These are phyloP conservation scores for Tetrapyrgos nigripes DNA, from an alignment of 1,284 basidiomycete genomes.

Conservation along the genomic window DNA sequence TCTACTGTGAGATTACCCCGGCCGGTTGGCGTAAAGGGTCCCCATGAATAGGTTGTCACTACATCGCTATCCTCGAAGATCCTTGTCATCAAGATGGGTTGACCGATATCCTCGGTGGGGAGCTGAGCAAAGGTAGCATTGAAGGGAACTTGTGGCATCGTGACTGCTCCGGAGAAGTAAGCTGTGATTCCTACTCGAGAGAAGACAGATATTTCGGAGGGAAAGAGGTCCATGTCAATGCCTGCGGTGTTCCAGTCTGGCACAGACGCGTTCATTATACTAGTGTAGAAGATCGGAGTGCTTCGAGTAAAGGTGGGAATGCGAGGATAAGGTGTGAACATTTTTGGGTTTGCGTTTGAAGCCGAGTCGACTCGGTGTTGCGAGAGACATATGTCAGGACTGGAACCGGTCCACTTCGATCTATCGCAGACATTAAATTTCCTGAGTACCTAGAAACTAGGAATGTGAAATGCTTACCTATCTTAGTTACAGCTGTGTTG, in stretches of 20 bases:
- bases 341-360: too few species aligned
- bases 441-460: too few species aligned
- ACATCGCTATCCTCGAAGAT: constrained; percentile 7
- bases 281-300: constrained; percentile 2
- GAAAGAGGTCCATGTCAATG: background rate
- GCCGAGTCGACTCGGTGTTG: background rate
- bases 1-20: background rate
- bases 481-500: constrained; percentile 11
- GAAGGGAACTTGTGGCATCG: constrained; percentile 1
- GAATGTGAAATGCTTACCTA: constrained; percentile 1
- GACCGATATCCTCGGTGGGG: background rate
- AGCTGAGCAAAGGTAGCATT: constrained; percentile 1
- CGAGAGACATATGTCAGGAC: constrained; percentile 2
- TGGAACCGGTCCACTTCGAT: too few species aligned
- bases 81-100: constrained; percentile 3
- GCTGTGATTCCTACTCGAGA: constrained; percentile 9
- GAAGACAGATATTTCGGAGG: constrained; percentile 1
- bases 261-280: too few species aligned
- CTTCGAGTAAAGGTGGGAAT: constrained; percentile 10
- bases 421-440: too few species aligned
- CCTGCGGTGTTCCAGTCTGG: too few species aligned
- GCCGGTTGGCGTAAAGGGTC: too few species aligned
- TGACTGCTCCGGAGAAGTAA: constrained; percentile 10
- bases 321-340: constrained; percentile 12
- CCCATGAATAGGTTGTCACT: constrained; percentile 9